A percentile compares a stretch with the other conserved stretches of the same genome.
These are phyloP conservation scores for Pseudozyma thailandica DNA, from an alignment of 1,284 basidiomycete genomes.

Conservation along the genomic window DNA sequence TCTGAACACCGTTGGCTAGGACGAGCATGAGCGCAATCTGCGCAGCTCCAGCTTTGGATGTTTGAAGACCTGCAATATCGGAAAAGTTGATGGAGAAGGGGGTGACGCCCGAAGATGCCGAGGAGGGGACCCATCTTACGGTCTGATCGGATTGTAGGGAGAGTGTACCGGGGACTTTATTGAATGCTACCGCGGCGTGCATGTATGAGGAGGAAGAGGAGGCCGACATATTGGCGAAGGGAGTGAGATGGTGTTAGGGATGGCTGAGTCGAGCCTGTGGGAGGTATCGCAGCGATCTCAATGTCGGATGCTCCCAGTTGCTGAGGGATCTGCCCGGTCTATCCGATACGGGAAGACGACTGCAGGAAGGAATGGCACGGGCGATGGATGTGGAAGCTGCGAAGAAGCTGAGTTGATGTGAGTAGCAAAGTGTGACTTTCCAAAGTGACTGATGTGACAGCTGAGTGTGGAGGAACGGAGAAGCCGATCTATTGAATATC, in stretches of 20 bases:
- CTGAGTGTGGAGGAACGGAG: neutral
- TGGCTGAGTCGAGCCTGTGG: conserved; percentile 11
- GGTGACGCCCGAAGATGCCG: conserved; percentile 32
- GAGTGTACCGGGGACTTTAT: conserved; percentile 54
- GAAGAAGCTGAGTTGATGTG: neutral
- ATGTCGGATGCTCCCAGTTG: no score
- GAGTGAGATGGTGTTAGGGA: neutral
- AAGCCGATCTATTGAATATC: neutral
- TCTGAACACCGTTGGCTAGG: conserved; percentile 37
- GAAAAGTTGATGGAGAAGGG: conserved; percentile 36
- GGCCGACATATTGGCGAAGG: conserved; percentile 20
- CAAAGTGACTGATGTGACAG: neutral
- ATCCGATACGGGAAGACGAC: neutral
- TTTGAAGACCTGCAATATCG: conserved; percentile 54
- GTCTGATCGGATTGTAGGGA: conserved; percentile 28
- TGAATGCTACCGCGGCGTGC: conserved; percentile 52
- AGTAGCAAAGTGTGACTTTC: neutral
- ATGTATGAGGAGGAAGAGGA: conserved; percentile 40
- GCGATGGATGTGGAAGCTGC: neutral
- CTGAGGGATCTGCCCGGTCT: no score
- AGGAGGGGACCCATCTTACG: conserved; percentile 51
- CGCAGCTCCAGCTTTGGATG: conserved; percentile 54
- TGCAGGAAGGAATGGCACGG: neutral
- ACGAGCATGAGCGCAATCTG: conserved; percentile 57
- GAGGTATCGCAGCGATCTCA: no score